Evolutionary conservation across 352 stramenopile species (phyloP).

Genomic region (Pythium pyrilobum): DNA sequence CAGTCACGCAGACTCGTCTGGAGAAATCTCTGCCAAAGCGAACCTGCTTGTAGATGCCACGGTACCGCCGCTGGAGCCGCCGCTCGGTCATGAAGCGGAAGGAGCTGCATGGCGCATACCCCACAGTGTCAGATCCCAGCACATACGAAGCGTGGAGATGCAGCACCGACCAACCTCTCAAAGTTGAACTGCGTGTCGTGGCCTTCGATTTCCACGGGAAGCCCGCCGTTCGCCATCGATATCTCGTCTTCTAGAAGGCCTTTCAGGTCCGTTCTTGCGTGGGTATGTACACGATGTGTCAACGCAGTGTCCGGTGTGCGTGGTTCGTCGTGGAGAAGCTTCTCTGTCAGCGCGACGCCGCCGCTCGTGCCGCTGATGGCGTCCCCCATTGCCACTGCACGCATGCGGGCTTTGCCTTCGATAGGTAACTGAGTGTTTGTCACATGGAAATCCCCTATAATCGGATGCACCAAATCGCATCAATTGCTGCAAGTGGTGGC

Average conservation of each 20-base stretch:
- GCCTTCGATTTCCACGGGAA: neutral
- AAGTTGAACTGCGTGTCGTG: constrained; percentile 34
- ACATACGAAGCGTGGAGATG: neutral
- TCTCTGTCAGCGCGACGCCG: constrained; percentile 7
- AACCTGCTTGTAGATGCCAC: constrained; percentile 36
- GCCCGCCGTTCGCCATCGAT: neutral
- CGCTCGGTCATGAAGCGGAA: constrained; percentile 34
- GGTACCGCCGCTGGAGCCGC: constrained; percentile 30
- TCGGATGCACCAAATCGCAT: no score
- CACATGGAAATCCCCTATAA: no score
- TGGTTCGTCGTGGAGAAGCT: neutral
- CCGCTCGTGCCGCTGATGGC: neutral
- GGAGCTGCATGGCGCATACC: constrained; percentile 18
- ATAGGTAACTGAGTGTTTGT: no score
- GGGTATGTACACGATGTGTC: neutral
- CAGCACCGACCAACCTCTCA: constrained; percentile 17
- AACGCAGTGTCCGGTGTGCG: no score
- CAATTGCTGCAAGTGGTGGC: no score
- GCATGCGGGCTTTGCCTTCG: no score
- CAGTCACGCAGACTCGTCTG: neutral
- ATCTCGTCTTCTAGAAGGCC: neutral
- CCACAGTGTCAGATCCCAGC: neutral
- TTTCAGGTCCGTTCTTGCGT: neutral
- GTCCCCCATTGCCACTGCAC: neutral
- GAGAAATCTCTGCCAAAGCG: neutral